Percentiles rank a stretch among this genome's conserved stretches.
phyloP scores from a whole-genome alignment of 108 stramenopile species.

The Skeletonema menzelii region DNA sequence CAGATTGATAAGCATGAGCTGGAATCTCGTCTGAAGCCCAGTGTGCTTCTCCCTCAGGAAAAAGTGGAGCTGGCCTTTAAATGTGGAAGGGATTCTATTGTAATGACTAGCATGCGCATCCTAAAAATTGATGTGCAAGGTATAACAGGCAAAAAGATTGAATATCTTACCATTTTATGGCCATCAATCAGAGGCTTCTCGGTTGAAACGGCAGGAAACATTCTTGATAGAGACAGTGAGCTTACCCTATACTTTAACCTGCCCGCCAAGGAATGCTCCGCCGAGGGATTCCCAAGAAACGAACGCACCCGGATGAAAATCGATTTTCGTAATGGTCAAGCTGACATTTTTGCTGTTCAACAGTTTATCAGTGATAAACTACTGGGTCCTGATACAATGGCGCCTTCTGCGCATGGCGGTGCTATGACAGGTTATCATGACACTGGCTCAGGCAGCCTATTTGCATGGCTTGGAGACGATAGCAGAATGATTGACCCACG shows the following conservation, averaged over 20 bases:
- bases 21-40: slow-evolving; percentile 34
- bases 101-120: slow-evolving; percentile 39
- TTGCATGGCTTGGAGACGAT: slow-evolving; percentile 59
- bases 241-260: slow-evolving; percentile 61
- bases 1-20: slow-evolving; percentile 32
- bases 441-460: slow-evolving; percentile 31
- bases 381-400: slow-evolving; percentile 50
- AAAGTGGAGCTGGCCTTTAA: slow-evolving; percentile 56
- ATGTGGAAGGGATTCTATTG: slow-evolving; percentile 49
- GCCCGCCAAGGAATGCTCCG: not conserved
- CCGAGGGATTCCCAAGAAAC: slow-evolving; percentile 47
- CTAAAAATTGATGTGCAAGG: slow-evolving; percentile 55
- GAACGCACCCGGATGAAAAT: slow-evolving; percentile 44
- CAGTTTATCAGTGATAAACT: slow-evolving; percentile 58
- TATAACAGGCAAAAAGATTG: slow-evolving; percentile 44
- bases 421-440: slow-evolving; percentile 20
- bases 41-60: slow-evolving; percentile 41
- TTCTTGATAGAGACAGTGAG: slow-evolving; percentile 64
- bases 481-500: slow-evolving; percentile 56
- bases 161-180: slow-evolving; percentile 62
- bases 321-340: slow-evolving; percentile 60
- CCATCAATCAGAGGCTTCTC: slow-evolving; percentile 62
- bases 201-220: slow-evolving; percentile 72
- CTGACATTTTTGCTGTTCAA: slow-evolving; percentile 65
- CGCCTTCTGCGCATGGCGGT: slow-evolving; percentile 22